Base-by-base conservation (phyloP, 441 rosid species). In the Eutrema salsugineum region DNA sequence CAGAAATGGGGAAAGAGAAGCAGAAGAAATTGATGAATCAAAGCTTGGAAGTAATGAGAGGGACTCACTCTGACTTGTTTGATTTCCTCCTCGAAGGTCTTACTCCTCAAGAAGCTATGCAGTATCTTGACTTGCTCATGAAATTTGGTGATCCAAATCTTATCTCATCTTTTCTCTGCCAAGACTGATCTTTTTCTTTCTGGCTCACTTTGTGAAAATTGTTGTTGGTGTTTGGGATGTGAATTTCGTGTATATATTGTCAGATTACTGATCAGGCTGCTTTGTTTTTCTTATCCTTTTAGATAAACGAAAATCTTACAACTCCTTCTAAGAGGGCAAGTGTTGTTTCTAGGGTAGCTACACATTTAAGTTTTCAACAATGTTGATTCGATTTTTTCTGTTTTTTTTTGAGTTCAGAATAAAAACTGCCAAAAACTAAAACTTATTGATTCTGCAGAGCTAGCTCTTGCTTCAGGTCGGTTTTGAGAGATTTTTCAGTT, bases 91-190 rank as follows among this genome's bases (percentile, higher is more conserved):
- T 90, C 1, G 85, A 85, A 66, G 96, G 93, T 33, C 81, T 90
- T 1, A 77, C 73, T 22, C 93, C 96, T 1, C 77, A 73, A 50
- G 87, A 87, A 73, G 93, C 91, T 20, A 83, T 87, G 86, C 89
- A 82, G 39, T 90, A 90, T 66, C 30, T 86, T 35, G 86, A 86
- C 55, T 72, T 87, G 78, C 82, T 86, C 72, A 80, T 58, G 53
- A 72, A 58, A 44, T 83, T 83, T 81, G 77, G 74, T 64, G 82
- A 76, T 28, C 75, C 81, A 36, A 27, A 80, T 30, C 72, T 44
- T 3, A 60, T 74, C 48, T 61, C 70, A 38, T 70, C 75, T 49
- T 65, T 71, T 59, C 44, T 59, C 16, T 53, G 6, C 53, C 49
- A 40, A 28, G 20, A 47, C 64, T 67, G 27, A 75, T 35, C 1